Evolutionary conservation across 768 basidiomycete genomes (phyloP).

Genomic region (Hericium alpestre): DNA sequence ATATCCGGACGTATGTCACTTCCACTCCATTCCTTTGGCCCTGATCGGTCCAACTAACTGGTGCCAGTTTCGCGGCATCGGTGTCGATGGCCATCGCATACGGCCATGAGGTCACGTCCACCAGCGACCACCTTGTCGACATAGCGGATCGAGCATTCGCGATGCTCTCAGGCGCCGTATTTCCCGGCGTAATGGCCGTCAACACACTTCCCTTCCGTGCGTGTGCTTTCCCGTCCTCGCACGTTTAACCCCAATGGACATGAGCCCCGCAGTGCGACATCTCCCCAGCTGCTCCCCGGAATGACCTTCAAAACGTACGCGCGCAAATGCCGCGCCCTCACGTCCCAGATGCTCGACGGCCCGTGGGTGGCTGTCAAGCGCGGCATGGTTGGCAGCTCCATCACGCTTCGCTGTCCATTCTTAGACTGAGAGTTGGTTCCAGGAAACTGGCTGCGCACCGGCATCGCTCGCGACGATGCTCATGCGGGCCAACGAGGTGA

Average conservation of each 20-base stretch:
- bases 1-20: not conserved
- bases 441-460: not conserved
- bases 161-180: conserved; percentile 15
- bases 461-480: not conserved
- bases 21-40: not conserved
- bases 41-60: not conserved
- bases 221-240: not conserved
- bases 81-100: conserved; percentile 9
- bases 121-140: conserved; percentile 6
- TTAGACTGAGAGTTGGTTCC: too few relatives aligned
- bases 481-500: not conserved
- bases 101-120: conserved; percentile 7
- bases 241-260: too few relatives aligned
- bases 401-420: not conserved
- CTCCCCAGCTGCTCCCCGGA: conserved; percentile 3
- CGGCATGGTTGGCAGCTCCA: not conserved
- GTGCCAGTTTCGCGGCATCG: not conserved
- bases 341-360: not conserved
- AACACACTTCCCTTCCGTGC: not conserved
- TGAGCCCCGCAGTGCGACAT: not conserved
- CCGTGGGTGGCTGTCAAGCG: conserved; percentile 1
- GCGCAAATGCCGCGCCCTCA: not conserved
- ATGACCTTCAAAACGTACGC: not conserved
- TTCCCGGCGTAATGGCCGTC: not conserved
- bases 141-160: conserved; percentile 6